Evolutionary conservation across 139 green algal genomes (phyloP), one percentile per base, ranked within the genome.

Genomic region (Asterochloris sp.): DNA sequence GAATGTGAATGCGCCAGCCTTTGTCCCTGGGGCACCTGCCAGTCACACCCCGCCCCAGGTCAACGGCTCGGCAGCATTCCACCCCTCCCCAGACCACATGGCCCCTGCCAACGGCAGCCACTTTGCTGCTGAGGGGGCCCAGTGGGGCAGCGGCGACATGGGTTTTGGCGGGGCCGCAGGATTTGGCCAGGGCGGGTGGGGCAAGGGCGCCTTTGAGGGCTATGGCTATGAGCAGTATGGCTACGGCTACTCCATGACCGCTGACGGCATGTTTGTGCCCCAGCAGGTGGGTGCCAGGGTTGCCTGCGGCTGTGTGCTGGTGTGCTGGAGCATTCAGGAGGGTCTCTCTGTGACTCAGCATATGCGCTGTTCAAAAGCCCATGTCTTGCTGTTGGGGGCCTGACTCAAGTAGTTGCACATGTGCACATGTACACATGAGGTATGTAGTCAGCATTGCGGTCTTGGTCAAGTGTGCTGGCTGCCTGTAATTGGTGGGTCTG

Each of bases 1-100:
- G 26, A 83, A 83, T 13, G 38, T 83, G 17, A 77, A 83, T 69
- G 79, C 79, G 64, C 38, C 67, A 28, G 79, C 64, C 9, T 83
- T 83, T 63, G 79, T 83, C 29, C 79, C 79, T 69, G 61, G 60
- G 10, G n/a, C 63, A 63, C 61, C 62, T 0, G 61, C 76, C 60
- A 73, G 62, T 14, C 14, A 74, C 27, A 28, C 19, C 27, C 24
- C 21, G 21, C n/a, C 69, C 16, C 28, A 38, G 2, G 47, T 54
- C 26, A 54, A 81, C 28, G 63, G 78, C 13, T 74, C 62, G 23
- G 38, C 38, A 6, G 38, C 38, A 6, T 54, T 54, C 38, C 38
- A 54, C 6, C 38, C 38, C 38, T 54, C 38, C 38, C 38, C 38
- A 54, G 38, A 54, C 38, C 38, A 54, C 38, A 2, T 54, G 38